Evolutionary conservation across 192 early-diverging fungal genomes (phyloP), one percentile per base, ranked within the genome.

Genomic region (Phlyctochytrium arcticum): DNA sequence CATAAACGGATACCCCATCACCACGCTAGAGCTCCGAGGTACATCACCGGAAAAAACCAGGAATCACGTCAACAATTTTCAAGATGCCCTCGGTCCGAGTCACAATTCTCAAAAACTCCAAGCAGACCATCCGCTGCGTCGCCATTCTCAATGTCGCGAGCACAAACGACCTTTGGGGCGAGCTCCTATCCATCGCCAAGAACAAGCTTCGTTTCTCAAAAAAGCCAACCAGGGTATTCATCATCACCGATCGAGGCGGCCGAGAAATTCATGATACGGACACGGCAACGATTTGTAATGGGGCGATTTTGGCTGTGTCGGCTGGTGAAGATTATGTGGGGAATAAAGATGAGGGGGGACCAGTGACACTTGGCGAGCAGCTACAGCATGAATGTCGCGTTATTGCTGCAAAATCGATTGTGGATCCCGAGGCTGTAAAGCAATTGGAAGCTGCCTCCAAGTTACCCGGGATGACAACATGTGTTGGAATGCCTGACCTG

Each of bases 141-240:
- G 56, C 74, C 6, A 46, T 82, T 21, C 73, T 81, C 48, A 69
- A 79, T 39, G n/a, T 60, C 6, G 67, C 55, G 2, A 66, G 62
- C 6, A 24, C 59, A 19, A 34, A 39, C 3, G 59, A 77, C 60
- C 42, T 49, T 2, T 51, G 68, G 17, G 30, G 48, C 4, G 71
- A 79, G 49, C 48, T 83, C 32, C 24, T 75, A 12, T 68, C 68
- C 1, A 42, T 75, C 1, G 77, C 81, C 44, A 81, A 81, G 57
- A 83, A 83, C 33, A 83, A 83, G 55, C 39, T 83, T 27, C 72
- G 75, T 7, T n/a, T n/a, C 61, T 83, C 67, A 83, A 73, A 56
- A 83, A 80, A 59, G 70, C 81, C 19, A 63, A 61, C 35, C 62
- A 53, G 39, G 39, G 39, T 44, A 1, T 2, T 2, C 6, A 30